Evolutionary conservation across 2,329 filamentous ascomycete genomes (phyloP).

Genomic region (Penicillium corylophilum): DNA sequence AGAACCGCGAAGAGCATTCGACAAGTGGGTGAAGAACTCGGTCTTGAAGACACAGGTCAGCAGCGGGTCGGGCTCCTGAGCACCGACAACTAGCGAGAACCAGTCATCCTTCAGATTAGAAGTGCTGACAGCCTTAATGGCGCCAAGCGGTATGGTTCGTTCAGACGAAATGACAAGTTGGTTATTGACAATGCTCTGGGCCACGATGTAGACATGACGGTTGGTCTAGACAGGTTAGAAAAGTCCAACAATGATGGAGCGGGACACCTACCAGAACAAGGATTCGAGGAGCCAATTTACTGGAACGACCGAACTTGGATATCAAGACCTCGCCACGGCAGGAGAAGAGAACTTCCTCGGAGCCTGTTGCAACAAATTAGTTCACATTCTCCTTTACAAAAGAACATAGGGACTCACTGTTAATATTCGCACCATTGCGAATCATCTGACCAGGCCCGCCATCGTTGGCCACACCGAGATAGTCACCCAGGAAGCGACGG

Average conservation of each 20-base stretch:
- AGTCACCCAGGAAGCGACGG: slow-evolving; percentile 90
- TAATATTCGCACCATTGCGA: slow-evolving; percentile 69
- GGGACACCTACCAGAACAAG: slow-evolving; percentile 63
- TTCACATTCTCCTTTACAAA: neutral
- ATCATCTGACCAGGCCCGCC: slow-evolving; percentile 80
- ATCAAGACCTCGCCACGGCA: slow-evolving; percentile 87
- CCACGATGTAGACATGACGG: slow-evolving; percentile 84
- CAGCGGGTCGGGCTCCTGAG: slow-evolving; percentile 89
- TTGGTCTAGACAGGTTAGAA: slow-evolving; percentile 55
- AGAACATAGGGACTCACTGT: slow-evolving; percentile 48
- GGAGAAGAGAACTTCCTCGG: slow-evolving; percentile 79
- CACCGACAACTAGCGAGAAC: slow-evolving; percentile 87
- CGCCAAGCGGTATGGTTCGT: slow-evolving; percentile 75
- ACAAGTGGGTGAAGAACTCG: slow-evolving; percentile 91
- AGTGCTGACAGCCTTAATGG: slow-evolving; percentile 82
- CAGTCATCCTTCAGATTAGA: slow-evolving; percentile 90
- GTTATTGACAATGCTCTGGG: slow-evolving; percentile 77
- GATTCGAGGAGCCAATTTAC: slow-evolving; percentile 84
- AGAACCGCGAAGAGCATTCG: slow-evolving; percentile 72
- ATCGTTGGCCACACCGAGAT: slow-evolving; percentile 80
- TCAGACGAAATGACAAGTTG: slow-evolving; percentile 80
- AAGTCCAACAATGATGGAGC: neutral
- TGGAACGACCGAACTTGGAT: slow-evolving; percentile 93
- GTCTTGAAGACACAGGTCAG: slow-evolving; percentile 95
- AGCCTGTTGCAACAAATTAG: slow-evolving; percentile 26